Base-by-base conservation (phyloP, 345 rosid genomes). In the Gossypium sturtianum region DNA sequence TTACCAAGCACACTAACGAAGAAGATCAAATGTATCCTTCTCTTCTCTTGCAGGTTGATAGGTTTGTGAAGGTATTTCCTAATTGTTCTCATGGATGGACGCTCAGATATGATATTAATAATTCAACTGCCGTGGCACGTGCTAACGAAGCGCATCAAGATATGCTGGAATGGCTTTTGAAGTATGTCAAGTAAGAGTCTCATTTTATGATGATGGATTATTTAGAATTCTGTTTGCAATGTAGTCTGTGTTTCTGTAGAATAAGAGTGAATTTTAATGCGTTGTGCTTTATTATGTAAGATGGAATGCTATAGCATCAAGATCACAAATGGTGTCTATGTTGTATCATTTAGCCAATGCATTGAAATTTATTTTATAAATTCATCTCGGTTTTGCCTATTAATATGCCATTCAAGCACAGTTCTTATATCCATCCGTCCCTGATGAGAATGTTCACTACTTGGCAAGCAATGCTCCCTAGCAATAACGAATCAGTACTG, bases 41-140 rank as follows among this genome's bases (percentile, higher is more conserved):
- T 22, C 22, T 38, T 66, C 47, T 47, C 70, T 76, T 48, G 13
- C 59, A 91, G 98, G 88, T 89, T 48, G 86, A 83, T 47, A 70
- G 82, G 44, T 77, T 75, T 38, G 94, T 89, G 79, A 93, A 90
- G 88, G 81, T 91, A 74, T 93, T 91, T 78, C 93, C 98, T 1
- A 80, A 85, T 70, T 90, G 87, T 43, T 69, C 74, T 2, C 97
- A 91, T 11, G 97, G 97, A 19, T 93, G 96, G 96, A 85, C 89
- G 1, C 76, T 91, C 23, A 83, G 98, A 78, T 93, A 86, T 79
- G 62, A 80, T 3, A 74, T 9, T 3, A 80, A 82, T 65, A 89
- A 93, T 74, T 83, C 80, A 66, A 67, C 65, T 20, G 92, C 87
- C 0, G 87, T 86, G 43, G 79, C 81, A 76, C 29, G 69, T n/a